Conservation (phyloP, 2,329 filamentous ascomycete species). For the Zelopaecilomyces penicillatus region DNA sequence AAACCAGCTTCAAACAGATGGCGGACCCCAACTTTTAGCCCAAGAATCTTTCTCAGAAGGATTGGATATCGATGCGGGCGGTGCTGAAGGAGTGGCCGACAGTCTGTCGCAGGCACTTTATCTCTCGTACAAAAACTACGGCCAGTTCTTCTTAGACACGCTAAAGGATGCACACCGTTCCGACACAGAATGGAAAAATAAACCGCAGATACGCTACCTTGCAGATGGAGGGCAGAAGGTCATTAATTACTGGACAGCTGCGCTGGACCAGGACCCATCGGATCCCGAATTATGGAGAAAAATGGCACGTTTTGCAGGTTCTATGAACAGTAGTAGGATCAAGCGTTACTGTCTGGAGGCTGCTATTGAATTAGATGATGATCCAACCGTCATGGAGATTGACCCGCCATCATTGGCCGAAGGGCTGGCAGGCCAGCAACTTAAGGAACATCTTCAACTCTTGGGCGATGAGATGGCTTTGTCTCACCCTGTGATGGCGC, state of each 20-base stretch:
- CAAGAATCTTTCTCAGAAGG: constrained; percentile 42
- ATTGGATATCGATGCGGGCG: constrained; percentile 49
- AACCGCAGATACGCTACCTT: constrained; percentile 19
- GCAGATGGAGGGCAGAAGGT: constrained; percentile 34
- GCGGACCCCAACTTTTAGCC: constrained; percentile 29
- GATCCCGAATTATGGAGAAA: constrained; percentile 60
- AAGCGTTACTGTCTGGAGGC: constrained; percentile 57
- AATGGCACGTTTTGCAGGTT: constrained; percentile 48
- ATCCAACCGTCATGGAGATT: constrained; percentile 53
- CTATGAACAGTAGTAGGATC: constrained; percentile 48
- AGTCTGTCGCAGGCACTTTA: constrained; percentile 85
- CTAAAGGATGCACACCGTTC: constrained; percentile 26
- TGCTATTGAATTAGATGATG: constrained; percentile 59
- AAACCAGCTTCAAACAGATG: constrained; percentile 48
- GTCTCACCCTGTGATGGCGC: constrained; percentile 52
- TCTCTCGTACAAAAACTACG: constrained; percentile 90
- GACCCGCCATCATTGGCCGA: constrained; percentile 56
- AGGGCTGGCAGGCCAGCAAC: constrained; percentile 52
- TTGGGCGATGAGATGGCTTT: constrained; percentile 48
- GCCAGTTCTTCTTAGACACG: constrained; percentile 77
- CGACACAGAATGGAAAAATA: constrained; percentile 43
- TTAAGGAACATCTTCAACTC: constrained; percentile 46
- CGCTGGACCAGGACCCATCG: constrained; percentile 56
- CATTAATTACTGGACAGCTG: constrained; percentile 48
- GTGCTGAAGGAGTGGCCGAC: constrained; percentile 66